These are phyloP conservation scores for Tulasnella sp. DNA, from an alignment of 768 basidiomycete species.

Conservation along the genomic window DNA sequence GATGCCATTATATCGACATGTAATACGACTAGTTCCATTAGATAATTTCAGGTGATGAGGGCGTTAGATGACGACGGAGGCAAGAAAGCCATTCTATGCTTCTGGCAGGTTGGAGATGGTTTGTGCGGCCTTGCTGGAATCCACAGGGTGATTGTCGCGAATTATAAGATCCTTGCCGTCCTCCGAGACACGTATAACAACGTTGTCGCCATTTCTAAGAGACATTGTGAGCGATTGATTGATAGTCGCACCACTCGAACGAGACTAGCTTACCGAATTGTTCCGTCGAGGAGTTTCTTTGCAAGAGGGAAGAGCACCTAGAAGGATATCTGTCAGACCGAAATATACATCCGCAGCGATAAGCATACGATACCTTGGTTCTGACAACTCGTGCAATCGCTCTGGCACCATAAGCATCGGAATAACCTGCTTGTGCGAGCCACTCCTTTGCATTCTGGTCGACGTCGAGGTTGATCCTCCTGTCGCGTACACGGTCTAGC, in stretches of 20 bases:
- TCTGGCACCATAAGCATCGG: constrained; percentile 69
- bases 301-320: constrained; percentile 75
- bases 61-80: background rate
- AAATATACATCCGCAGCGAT: background rate
- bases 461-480: constrained; percentile 69
- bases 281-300: constrained; percentile 71
- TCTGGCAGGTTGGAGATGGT: background rate
- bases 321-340: background rate
- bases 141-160: constrained; percentile 59
- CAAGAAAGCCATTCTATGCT: background rate
- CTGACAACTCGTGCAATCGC: constrained; percentile 84
- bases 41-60: background rate
- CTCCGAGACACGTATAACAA: constrained; percentile 48
- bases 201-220: constrained; percentile 62
- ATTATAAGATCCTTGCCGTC: constrained; percentile 50
- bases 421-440: constrained; percentile 76
- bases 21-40: background rate
- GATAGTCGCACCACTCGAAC: background rate
- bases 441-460: constrained; percentile 57
- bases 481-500: constrained; percentile 54
- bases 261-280: constrained; percentile 52
- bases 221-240: constrained; percentile 41
- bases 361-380: constrained; percentile 38
- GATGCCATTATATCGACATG: constrained; percentile 1
- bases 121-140: constrained; percentile 32